Conservation (phyloP, 371 early-diverging fungal species). For the Mortierella sp. region DNA sequence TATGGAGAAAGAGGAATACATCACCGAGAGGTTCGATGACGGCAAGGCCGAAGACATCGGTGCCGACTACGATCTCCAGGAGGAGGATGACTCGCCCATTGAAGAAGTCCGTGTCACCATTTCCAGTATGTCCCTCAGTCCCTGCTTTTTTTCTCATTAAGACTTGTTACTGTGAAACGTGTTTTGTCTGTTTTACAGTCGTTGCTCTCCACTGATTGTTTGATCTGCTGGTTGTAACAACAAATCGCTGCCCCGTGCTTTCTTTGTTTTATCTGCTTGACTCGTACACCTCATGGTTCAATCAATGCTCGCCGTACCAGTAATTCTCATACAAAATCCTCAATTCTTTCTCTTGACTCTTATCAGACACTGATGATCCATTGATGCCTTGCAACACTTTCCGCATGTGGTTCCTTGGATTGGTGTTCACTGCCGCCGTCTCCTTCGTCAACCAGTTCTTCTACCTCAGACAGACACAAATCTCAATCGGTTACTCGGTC, state of each 20-base stretch:
- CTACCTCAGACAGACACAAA: slow-evolving; percentile 72
- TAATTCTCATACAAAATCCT: too few relatives aligned
- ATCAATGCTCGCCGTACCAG: too few relatives aligned
- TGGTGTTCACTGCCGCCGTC: slow-evolving; percentile 67
- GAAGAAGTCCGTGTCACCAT: slow-evolving; percentile 80
- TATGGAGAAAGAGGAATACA: slow-evolving; percentile 36
- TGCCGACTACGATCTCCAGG: slow-evolving; percentile 65
- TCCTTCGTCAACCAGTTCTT: slow-evolving; percentile 83
- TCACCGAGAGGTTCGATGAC: slow-evolving; percentile 25
- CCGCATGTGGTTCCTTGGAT: slow-evolving; percentile 79
- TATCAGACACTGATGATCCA: slow-evolving; percentile 70
- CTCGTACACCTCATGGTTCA: too few relatives aligned
- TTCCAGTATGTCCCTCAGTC: slow-evolving; percentile 56
- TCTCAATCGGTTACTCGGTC: slow-evolving; percentile 68
- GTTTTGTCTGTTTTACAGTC: too few relatives aligned
- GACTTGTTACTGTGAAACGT: background rate
- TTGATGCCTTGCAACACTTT: slow-evolving; percentile 80
- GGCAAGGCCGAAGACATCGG: slow-evolving; percentile 54
- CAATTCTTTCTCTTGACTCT: background rate
- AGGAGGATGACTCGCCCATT: slow-evolving; percentile 79
- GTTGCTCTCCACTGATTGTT: too few relatives aligned
- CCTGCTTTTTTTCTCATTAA: background rate
- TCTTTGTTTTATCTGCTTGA: too few relatives aligned
- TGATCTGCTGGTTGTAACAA: too few relatives aligned
- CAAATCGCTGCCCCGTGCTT: too few relatives aligned